Percentiles rank a stretch among this genome's conserved stretches.
These are phyloP conservation scores for Paralagenidium karlingii DNA, from an alignment of 352 stramenopile genomes.

Conservation along the genomic window DNA sequence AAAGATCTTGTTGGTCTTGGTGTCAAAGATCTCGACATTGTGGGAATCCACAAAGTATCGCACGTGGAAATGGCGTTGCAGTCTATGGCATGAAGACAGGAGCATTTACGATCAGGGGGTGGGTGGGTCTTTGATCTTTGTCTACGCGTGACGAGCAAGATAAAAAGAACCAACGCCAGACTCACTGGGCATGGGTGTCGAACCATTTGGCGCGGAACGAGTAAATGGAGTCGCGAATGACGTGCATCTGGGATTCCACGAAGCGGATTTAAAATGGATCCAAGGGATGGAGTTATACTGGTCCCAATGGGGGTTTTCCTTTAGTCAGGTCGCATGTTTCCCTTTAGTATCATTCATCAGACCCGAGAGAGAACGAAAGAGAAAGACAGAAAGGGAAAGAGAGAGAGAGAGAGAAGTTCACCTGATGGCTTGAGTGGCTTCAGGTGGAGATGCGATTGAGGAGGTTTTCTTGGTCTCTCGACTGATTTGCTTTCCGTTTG, in stretches of 20 bases:
- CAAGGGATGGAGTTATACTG: no score
- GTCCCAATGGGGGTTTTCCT: no score
- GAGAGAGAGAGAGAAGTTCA: no score
- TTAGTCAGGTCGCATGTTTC: no score
- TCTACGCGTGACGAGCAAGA: background rate
- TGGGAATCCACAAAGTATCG: slow-evolving; percentile 70
- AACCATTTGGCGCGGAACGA: slow-evolving; percentile 77
- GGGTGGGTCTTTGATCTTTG: background rate
- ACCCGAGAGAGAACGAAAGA: no score
- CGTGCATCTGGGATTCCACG: slow-evolving; percentile 44
- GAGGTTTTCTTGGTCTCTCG: no score
- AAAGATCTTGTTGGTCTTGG: slow-evolving; percentile 82
- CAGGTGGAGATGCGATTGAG: no score
- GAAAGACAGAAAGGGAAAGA: no score
- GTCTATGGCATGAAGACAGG: slow-evolving; percentile 14
- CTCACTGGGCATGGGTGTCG: slow-evolving; percentile 58
- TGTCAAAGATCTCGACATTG: slow-evolving; percentile 83
- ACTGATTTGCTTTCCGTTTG: no score
- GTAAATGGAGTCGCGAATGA: slow-evolving; percentile 59
- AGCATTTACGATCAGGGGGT: background rate
- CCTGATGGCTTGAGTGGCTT: no score
- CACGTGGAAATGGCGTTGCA: slow-evolving; percentile 65
- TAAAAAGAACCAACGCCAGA: slow-evolving; percentile 2
- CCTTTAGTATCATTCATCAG: no score
- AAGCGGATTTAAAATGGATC: no score